Evolutionary conservation across 2,329 filamentous ascomycete genomes (phyloP).

Genomic region (Verticillium dahliae): DNA sequence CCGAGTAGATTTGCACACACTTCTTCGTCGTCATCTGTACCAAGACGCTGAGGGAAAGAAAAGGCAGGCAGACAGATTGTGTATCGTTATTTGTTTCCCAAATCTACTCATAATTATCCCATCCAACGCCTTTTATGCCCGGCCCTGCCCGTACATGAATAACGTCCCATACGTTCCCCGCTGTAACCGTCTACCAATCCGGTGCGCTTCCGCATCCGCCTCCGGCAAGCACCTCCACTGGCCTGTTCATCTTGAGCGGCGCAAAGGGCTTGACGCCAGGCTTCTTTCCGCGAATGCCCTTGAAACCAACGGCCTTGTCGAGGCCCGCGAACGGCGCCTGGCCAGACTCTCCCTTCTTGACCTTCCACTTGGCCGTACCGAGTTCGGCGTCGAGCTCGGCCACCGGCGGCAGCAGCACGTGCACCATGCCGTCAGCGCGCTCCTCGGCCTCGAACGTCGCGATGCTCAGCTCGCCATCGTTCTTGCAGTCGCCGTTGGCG

Average conservation of each 20-base stretch:
- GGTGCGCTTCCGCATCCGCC: constrained; percentile 35
- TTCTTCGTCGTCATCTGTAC: no score
- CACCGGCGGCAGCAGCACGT: constrained; percentile 72
- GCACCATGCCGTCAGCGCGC: constrained; percentile 66
- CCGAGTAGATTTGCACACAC: no score
- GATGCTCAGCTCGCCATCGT: constrained; percentile 69
- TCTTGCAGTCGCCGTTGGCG: constrained; percentile 63
- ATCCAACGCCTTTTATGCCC: neutral
- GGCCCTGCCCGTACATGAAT: neutral
- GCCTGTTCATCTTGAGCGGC: constrained; percentile 26
- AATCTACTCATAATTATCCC: neutral
- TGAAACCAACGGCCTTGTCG: constrained; percentile 38
- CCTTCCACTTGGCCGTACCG: constrained; percentile 72
- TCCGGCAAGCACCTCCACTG: constrained; percentile 27
- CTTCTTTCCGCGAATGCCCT: constrained; percentile 35
- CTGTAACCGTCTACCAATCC: constrained; percentile 32
- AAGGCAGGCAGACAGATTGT: neutral
- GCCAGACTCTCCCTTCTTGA: constrained; percentile 61
- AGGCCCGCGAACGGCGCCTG: constrained; percentile 33
- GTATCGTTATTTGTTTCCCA: neutral
- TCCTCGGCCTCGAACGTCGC: constrained; percentile 76
- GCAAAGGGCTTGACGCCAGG: constrained; percentile 27
- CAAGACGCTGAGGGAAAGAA: neutral
- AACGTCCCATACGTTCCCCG: neutral
- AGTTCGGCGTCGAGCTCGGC: constrained; percentile 74